A percentile compares a stretch with the other conserved stretches of the same genome.
These are phyloP conservation scores for Phellopilus nigrolimitatus DNA, from an alignment of 1,284 basidiomycete species.

Conservation along the genomic window DNA sequence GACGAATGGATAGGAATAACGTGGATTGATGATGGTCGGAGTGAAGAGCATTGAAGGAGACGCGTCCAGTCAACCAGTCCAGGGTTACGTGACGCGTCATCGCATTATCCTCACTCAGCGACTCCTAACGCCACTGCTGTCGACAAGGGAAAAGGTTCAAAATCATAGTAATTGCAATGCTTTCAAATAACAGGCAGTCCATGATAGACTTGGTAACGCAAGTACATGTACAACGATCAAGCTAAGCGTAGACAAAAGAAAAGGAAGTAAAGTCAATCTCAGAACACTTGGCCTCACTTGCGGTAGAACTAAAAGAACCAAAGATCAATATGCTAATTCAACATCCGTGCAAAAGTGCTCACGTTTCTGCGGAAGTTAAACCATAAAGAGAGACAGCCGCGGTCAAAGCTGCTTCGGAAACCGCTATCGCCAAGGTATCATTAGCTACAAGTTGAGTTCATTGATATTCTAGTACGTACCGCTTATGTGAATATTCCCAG, in stretches of 20 bases:
- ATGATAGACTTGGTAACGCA: not conserved
- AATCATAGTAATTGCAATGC: no score
- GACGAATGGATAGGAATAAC: not conserved
- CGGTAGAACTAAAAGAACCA: conserved; percentile 59
- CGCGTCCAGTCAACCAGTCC: no score
- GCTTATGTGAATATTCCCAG: conserved; percentile 98
- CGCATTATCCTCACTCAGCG: no score
- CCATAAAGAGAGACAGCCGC: conserved; percentile 82
- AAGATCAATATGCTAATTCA: conserved; percentile 22
- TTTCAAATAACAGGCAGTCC: not conserved
- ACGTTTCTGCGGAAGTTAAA: conserved; percentile 87
- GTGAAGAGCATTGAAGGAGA: not conserved
- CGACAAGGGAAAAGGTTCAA: no score
- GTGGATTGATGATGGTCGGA: not conserved
- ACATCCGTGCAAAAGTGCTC: conserved; percentile 31
- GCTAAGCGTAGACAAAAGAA: not conserved
- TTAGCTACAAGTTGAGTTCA: conserved; percentile 9
- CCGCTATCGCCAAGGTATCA: conserved; percentile 43
- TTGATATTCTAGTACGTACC: conserved; percentile 40
- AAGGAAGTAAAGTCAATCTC: not conserved
- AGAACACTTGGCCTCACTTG: conserved; percentile 31
- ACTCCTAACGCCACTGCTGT: no score
- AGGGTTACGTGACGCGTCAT: no score
- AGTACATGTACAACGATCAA: no score
- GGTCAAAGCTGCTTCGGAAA: conserved; percentile 81